A percentile compares a stretch with the other conserved stretches of the same genome.
These are phyloP conservation scores for Wickerhamiella parazyma DNA, from an alignment of 805 yeast species.

Conservation along the genomic window DNA sequence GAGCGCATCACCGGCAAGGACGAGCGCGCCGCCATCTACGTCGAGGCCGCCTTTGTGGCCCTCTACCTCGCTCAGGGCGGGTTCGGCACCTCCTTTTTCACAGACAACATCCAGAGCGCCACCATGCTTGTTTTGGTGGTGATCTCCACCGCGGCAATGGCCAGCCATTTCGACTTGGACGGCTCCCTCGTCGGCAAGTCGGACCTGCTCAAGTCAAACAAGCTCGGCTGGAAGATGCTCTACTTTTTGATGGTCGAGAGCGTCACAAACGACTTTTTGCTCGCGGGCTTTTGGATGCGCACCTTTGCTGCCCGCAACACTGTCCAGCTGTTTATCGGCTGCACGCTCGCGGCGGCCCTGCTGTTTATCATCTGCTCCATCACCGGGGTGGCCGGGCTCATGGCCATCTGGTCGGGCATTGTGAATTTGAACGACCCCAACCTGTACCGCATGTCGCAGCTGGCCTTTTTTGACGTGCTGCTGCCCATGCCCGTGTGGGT, in stretches of 20 bases:
- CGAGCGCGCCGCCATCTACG: conserved; percentile 67
- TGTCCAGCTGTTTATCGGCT: conserved; percentile 61
- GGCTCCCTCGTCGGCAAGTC: conserved; percentile 45
- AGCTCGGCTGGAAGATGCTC: conserved; percentile 78
- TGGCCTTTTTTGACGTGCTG: conserved; percentile 54
- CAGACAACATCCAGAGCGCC: conserved; percentile 72
- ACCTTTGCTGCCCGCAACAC: conserved; percentile 79
- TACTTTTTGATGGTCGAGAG: conserved; percentile 78
- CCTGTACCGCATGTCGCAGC: conserved; percentile 42
- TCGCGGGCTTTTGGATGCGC: conserved; percentile 89
- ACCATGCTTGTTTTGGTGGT: conserved; percentile 53
- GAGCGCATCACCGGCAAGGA: conserved; percentile 63
- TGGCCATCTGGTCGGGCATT: conserved; percentile 84
- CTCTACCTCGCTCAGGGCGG: conserved; percentile 84
- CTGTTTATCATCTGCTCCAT: conserved; percentile 50
- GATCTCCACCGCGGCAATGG: conserved; percentile 67
- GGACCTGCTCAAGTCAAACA: conserved; percentile 49
- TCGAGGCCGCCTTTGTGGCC: conserved; percentile 80
- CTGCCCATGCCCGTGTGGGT: conserved; percentile 77
- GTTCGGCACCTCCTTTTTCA: conserved; percentile 71
- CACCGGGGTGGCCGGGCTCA: conserved; percentile 69
- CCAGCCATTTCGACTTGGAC: conserved; percentile 48
- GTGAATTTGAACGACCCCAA: conserved; percentile 29
- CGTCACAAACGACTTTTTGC: conserved; percentile 75
- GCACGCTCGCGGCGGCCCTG: conserved; percentile 58